Base-by-base conservation (phyloP, 768 basidiomycete genomes). In the Naganishia randhawae region DNA sequence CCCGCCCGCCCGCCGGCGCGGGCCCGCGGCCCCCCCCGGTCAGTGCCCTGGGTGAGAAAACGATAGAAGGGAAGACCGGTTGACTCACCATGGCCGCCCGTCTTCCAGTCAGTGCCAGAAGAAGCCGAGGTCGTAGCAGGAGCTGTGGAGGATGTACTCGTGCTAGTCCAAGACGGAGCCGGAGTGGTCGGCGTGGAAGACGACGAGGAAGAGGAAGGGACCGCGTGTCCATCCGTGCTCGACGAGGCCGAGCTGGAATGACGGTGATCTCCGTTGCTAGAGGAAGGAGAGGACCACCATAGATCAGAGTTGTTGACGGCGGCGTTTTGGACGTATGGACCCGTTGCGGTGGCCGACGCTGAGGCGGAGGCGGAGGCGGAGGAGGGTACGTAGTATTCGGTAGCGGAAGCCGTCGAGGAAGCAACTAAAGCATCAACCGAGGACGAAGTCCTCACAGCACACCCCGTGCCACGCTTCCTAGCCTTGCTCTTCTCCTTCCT, bases 361-460 rank as follows among this genome's bases (percentile, higher is more conserved):
- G 64, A 70, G 48, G 65, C 52, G 33, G 72, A 71, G 25, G 73
- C 57, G 65, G 75, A 65, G 13, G 72, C 70, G 39, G 57, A 39
- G 37, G 57, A 22, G 39, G n/a, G n/a, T n/a, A 61, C 57, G 57
- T 61, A 61, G 57, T 61, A 39, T n/a, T 70, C 32, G 63, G 69
- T 66, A 62, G 69, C 57, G n/a, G 72, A 37, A 16, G 69, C 54
- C 50, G 76, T 72, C 54, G 71, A 69, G 25, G 62, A 51, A 39
- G n/a, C n/a, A n/a, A n/a, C n/a, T n/a, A 50, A 31, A 41, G 19
- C n/a, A 55, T 7, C 31, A 13, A 33, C 33, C 33, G 54, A 55
- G 5, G 57, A 61, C 17, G 57, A 39, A 35, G 57, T 22, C 57
- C 39, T 42, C 16, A 22, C 57, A n/a, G 19, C 57, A 29, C 57